Evolutionary conservation across 352 stramenopile genomes (phyloP).

Genomic region (Globisporangium nunn): DNA sequence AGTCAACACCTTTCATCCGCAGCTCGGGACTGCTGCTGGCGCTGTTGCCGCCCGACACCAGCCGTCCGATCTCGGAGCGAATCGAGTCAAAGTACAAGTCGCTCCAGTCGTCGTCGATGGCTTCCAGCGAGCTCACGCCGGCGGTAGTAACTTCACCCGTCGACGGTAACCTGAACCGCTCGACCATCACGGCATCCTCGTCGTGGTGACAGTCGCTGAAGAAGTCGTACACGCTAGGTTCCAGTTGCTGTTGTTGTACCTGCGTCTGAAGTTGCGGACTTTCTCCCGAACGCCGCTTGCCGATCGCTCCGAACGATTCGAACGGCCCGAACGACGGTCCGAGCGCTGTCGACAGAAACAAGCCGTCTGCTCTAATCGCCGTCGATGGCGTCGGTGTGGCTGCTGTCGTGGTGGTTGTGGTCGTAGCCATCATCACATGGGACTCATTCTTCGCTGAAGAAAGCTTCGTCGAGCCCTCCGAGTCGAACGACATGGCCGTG

Average conservation of each 20-base stretch:
- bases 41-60: constrained; percentile 5
- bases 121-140: too few relatives aligned
- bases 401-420: too few relatives aligned
- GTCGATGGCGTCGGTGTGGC: neutral
- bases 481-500: constrained; percentile 12
- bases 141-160: too few relatives aligned
- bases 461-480: constrained; percentile 7
- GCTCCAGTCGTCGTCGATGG: too few relatives aligned
- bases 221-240: too few relatives aligned
- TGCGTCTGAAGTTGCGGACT: too few relatives aligned
- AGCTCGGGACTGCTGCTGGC: neutral
- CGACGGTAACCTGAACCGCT: too few relatives aligned
- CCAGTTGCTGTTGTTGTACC: too few relatives aligned
- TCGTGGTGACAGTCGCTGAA: too few relatives aligned
- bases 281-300: too few relatives aligned
- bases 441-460: neutral
- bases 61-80: constrained; percentile 14
- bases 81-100: constrained; percentile 20
- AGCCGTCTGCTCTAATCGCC: neutral
- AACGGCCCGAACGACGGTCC: constrained; percentile 13
- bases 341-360: constrained; percentile 12
- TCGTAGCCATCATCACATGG: neutral
- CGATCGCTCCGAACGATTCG: constrained; percentile 8
- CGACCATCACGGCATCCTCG: too few relatives aligned
- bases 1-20: neutral